phyloP scores from a whole-genome alignment of 164 flowering plant species.

The Aristolochia fimbriata region DNA sequence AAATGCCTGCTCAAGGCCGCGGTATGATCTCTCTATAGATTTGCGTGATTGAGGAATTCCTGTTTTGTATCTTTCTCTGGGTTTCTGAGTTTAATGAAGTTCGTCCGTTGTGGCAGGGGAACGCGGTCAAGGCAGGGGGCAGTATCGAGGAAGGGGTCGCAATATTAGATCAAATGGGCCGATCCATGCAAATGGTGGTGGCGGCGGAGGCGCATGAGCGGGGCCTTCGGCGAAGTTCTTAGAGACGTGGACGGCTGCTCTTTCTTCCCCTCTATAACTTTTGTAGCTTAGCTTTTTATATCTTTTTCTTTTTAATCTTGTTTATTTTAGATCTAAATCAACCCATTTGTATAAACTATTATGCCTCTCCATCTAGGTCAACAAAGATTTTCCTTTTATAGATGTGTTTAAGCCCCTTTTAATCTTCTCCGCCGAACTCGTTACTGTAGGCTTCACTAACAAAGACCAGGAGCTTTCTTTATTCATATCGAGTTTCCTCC shows the following conservation, averaged over 20 bases:
- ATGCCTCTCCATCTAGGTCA: too few relatives aligned
- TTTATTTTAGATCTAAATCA: too few relatives aligned
- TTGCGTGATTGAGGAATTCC: not conserved
- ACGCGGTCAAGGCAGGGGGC: conserved; percentile 32
- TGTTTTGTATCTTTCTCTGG: not conserved
- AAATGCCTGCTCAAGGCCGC: conserved; percentile 25
- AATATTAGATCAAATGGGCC: conserved; percentile 28
- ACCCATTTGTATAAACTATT: too few relatives aligned
- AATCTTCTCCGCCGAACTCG: too few relatives aligned
- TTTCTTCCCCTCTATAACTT: conserved; percentile 1
- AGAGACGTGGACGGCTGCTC: conserved; percentile 10
- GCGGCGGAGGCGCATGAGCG: not conserved
- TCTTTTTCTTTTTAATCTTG: too few relatives aligned
- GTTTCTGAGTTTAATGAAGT: not conserved
- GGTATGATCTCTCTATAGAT: conserved; percentile 15
- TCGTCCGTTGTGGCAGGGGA: conserved; percentile 11
- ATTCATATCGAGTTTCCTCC: too few relatives aligned
- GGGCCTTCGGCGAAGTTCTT: not conserved
- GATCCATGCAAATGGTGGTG: conserved; percentile 10
- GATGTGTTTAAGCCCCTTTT: too few relatives aligned
- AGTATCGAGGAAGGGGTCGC: conserved; percentile 29
- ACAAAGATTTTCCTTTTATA: too few relatives aligned
- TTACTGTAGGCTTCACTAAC: too few relatives aligned
- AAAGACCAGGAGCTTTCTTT: too few relatives aligned
- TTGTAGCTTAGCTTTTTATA: too few relatives aligned